A percentile compares a stretch with the other conserved stretches of the same genome.
These are phyloP conservation scores for Pythium diclinum DNA, from an alignment of 352 stramenopile genomes.

Conservation along the genomic window DNA sequence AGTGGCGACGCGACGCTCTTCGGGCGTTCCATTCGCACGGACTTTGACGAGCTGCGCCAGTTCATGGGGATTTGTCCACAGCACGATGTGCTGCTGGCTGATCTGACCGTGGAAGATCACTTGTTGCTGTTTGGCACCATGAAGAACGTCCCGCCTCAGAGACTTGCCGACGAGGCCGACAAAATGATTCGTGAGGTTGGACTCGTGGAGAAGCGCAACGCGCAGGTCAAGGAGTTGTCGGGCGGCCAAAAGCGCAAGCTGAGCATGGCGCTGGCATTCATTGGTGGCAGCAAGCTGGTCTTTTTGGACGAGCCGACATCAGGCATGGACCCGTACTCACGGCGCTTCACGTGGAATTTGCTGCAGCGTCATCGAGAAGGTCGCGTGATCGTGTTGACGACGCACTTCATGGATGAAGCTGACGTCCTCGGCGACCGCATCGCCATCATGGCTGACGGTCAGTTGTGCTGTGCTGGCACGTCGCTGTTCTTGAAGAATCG, in stretches of 20 bases:
- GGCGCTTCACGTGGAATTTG: slow-evolving; percentile 89
- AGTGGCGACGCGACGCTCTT: slow-evolving; percentile 66
- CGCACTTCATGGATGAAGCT: slow-evolving; percentile 94
- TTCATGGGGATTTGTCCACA: slow-evolving; percentile 82
- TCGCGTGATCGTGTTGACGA: slow-evolving; percentile 83
- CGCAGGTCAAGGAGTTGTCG: slow-evolving; percentile 57
- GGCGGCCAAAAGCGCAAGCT: slow-evolving; percentile 93
- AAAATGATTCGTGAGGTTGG: slow-evolving; percentile 55
- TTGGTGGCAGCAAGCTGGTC: slow-evolving; percentile 82
- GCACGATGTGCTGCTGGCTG: slow-evolving; percentile 74
- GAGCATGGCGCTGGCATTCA: slow-evolving; percentile 84
- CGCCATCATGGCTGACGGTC: slow-evolving; percentile 85
- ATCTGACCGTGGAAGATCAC: slow-evolving; percentile 78
- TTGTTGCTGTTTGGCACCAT: slow-evolving; percentile 67
- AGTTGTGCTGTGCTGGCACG: slow-evolving; percentile 80
- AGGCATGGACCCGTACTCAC: slow-evolving; percentile 95
- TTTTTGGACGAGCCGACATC: slow-evolving; percentile 91
- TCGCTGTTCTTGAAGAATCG: slow-evolving; percentile 93
- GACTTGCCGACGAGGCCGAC: slow-evolving; percentile 34
- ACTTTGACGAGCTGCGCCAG: slow-evolving; percentile 74
- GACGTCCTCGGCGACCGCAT: slow-evolving; percentile 83
- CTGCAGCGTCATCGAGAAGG: slow-evolving; percentile 43
- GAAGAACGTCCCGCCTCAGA: slow-evolving; percentile 43
- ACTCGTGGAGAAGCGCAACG: slow-evolving; percentile 57
- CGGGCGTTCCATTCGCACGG: slow-evolving; percentile 60